These are phyloP conservation scores for Evansstolkia leycettana DNA, from an alignment of 495 filamentous ascomycete species.

Conservation along the genomic window DNA sequence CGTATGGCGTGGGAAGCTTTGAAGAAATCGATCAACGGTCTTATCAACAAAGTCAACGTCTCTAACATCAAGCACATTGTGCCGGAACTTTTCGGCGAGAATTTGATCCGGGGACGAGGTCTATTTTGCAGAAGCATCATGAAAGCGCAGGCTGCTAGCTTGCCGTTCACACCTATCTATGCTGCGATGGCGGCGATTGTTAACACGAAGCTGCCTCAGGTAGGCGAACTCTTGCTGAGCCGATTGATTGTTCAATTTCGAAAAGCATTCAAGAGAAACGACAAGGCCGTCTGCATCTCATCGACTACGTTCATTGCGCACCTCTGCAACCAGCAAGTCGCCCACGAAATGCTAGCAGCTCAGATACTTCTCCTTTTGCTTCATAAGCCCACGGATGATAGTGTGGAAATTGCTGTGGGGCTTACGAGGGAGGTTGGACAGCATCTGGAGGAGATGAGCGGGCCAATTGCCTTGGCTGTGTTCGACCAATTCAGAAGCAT, in stretches of 20 bases:
- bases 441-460: slow-evolving; percentile 88
- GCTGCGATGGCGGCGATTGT: slow-evolving; percentile 92
- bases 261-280: slow-evolving; percentile 91
- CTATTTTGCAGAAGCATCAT: slow-evolving; percentile 92
- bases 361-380: slow-evolving; percentile 83
- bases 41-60: slow-evolving; percentile 97
- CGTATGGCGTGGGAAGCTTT: slow-evolving; percentile 98
- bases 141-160: slow-evolving; percentile 93
- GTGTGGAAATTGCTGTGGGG: slow-evolving; percentile 93
- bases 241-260: slow-evolving; percentile 84
- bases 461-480: slow-evolving; percentile 70
- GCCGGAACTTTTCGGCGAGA: slow-evolving; percentile 88
- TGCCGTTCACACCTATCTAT: slow-evolving; percentile 92
- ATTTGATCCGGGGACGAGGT: slow-evolving; percentile 79
- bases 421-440: slow-evolving; percentile 84
- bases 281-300: slow-evolving; percentile 87
- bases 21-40: slow-evolving; percentile 96
- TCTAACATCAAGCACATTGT: slow-evolving; percentile 97
- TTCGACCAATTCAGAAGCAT: slow-evolving; percentile 95
- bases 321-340: slow-evolving; percentile 87
- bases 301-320: slow-evolving; percentile 92
- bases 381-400: slow-evolving; percentile 91
- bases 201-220: slow-evolving; percentile 91
- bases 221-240: slow-evolving; percentile 81
- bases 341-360: slow-evolving; percentile 82